These are phyloP conservation scores for Ceriops decandra DNA, from an alignment of 345 rosid genomes.

Conservation along the genomic window DNA sequence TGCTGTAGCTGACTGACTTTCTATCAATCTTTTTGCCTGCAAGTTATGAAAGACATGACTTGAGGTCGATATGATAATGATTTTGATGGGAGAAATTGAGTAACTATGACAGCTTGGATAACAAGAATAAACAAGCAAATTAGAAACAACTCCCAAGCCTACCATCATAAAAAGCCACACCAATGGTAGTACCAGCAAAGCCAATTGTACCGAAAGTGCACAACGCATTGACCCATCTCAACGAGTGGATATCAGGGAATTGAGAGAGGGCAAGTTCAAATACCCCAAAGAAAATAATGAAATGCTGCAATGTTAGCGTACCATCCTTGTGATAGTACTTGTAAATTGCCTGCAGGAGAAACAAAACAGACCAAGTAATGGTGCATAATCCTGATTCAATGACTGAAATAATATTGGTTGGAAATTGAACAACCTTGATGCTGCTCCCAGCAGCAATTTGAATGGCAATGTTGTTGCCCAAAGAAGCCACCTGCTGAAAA, in stretches of 20 bases:
- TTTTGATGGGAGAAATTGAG: not conserved
- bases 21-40: constrained; percentile 39
- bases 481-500: constrained; percentile 56
- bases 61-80: not conserved
- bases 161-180: constrained; percentile 44
- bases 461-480: constrained; percentile 53
- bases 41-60: not conserved
- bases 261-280: constrained; percentile 49
- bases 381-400: not conserved
- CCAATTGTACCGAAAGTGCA: constrained; percentile 47
- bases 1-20: constrained; percentile 32
- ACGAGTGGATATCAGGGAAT: constrained; percentile 47
- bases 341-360: constrained; percentile 38
- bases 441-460: constrained; percentile 60
- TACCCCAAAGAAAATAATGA: constrained; percentile 43
- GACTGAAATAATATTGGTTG: not conserved
- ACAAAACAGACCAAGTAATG: not conserved
- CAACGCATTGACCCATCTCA: constrained; percentile 47
- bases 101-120: not conserved
- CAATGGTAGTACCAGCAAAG: constrained; percentile 49
- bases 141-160: not conserved
- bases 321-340: constrained; percentile 36
- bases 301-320: constrained; percentile 40
- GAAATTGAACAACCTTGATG: constrained; percentile 36
- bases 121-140: not conserved